Evolutionary conservation across 2,329 filamentous ascomycete species (phyloP), one percentile per base, ranked within the genome.

Genomic region (Penicillium corylophilum): DNA sequence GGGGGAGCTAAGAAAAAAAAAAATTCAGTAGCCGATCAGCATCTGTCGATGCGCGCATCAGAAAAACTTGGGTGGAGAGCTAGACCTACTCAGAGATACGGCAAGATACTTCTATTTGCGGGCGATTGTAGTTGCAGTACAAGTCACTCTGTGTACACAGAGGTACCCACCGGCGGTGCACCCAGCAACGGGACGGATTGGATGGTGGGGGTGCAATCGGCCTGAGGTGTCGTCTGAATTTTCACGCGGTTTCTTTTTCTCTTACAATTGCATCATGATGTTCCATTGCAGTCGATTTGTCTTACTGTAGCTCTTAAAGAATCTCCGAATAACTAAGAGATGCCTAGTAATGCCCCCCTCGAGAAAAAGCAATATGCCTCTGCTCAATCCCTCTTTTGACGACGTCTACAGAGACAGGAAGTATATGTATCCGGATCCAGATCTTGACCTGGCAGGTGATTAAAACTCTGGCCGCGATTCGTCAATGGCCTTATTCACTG

Each of bases 31-130:
- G 51, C 50, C 49, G 53, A 59, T 60, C 54, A 56, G 50, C 50
- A 50, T 44, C 44, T 51, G 23, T 58, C 50, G 51, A 61, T 59
- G 54, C 55, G 51, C 50, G 42, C 54, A 53, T 51, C 39, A 48
- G 43, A 49, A 51, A 40, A 51, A 40, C 24, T 26, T 23, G n/a
- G n/a, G n/a, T 24, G 51, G 52, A 50, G 48, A 56, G 55, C 52
- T 59, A 31, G 41, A 29, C 46, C 44, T 54, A 60, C 57, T 26
- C 49, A 16, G 5, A 41, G 38, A 35, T 55, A 60, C 55, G 5
- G 18, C 9, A 8, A 1, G 40, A 33, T 59, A 61, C 56, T 44
- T 54, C 28, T 10, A 22, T 15, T 33, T 26, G 3, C 9, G 10
- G 24, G 16, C 12, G 4, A 13, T 38, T 20, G 13, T 5, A 12